Conservation (phyloP, 768 basidiomycete species). For the Boletus subcaerulescens region DNA sequence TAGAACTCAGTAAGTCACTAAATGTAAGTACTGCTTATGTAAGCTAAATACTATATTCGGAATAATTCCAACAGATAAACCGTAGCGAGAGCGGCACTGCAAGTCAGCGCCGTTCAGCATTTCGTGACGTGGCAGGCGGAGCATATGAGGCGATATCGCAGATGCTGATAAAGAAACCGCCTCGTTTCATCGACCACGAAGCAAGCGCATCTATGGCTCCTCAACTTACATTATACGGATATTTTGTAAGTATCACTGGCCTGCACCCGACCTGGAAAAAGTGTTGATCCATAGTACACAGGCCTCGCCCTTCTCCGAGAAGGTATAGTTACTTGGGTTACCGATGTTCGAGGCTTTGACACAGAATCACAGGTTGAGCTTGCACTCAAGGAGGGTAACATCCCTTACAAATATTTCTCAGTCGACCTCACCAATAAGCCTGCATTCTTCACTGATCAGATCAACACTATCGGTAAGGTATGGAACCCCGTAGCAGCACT, state of each 20-base stretch:
- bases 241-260: neutral
- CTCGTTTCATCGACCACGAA: too few relatives aligned
- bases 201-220: neutral
- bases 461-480: conserved; percentile 65
- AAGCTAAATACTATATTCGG: too few relatives aligned
- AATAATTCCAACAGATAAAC: too few relatives aligned
- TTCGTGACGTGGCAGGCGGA: too few relatives aligned
- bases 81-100: too few relatives aligned
- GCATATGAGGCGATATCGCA: too few relatives aligned
- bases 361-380: conserved; percentile 45
- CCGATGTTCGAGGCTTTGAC: neutral
- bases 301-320: neutral
- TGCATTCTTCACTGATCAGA: conserved; percentile 57
- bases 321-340: neutral
- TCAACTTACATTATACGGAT: neutral
- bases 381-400: conserved; percentile 52
- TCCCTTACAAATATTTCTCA: conserved; percentile 46
- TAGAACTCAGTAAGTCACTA: too few relatives aligned
- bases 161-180: too few relatives aligned
- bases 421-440: conserved; percentile 63
- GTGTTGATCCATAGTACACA: neutral
- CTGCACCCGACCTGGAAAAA: neutral
- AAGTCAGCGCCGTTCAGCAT: too few relatives aligned
- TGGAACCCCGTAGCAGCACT: neutral
- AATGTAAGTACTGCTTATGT: too few relatives aligned